Percentiles rank a stretch among this genome's conserved stretches.
phyloP scores from a whole-genome alignment of 169 alveolate genomes.

The Plasmodium fragile region DNA sequence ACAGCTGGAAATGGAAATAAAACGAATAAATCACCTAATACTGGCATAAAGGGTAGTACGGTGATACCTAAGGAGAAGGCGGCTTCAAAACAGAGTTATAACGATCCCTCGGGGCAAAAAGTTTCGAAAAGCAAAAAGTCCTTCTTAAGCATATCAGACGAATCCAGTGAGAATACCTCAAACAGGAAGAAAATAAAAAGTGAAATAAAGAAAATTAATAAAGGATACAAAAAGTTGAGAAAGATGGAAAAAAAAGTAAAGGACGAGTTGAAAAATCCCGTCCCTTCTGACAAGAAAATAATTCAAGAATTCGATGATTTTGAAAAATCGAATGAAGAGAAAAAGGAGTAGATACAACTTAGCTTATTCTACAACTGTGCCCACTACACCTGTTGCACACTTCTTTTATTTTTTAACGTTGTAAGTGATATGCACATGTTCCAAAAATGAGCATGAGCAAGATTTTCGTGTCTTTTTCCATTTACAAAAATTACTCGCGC shows the following conservation, averaged over 20 bases:
- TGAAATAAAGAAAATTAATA: conserved; percentile 59
- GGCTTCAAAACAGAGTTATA: conserved; percentile 5
- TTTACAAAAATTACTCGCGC: not conserved
- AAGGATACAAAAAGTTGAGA: conserved; percentile 65
- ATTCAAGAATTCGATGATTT: conserved; percentile 61
- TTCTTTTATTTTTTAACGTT: conserved; percentile 5
- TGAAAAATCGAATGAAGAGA: conserved; percentile 40
- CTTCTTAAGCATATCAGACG: conserved; percentile 39
- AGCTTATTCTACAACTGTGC: not conserved
- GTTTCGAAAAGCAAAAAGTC: not conserved
- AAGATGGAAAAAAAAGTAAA: conserved; percentile 58
- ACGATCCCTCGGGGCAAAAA: conserved; percentile 3
- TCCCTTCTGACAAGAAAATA: conserved; percentile 54
- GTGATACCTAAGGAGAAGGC: not conserved
- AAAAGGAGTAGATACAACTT: not conserved
- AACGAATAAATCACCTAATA: conserved; percentile 4
- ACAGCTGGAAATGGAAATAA: not conserved
- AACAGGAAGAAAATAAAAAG: conserved; percentile 42
- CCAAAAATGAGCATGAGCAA: not conserved
- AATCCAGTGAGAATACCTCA: conserved; percentile 6
- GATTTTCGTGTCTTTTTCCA: not conserved
- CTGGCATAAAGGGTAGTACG: not conserved
- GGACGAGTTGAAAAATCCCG: conserved; percentile 43
- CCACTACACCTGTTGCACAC: not conserved
- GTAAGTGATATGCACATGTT: not conserved